Evolutionary conservation across 2,329 filamentous ascomycete genomes (phyloP).

Genomic region (Mycosphaerelloides madeirae): DNA sequence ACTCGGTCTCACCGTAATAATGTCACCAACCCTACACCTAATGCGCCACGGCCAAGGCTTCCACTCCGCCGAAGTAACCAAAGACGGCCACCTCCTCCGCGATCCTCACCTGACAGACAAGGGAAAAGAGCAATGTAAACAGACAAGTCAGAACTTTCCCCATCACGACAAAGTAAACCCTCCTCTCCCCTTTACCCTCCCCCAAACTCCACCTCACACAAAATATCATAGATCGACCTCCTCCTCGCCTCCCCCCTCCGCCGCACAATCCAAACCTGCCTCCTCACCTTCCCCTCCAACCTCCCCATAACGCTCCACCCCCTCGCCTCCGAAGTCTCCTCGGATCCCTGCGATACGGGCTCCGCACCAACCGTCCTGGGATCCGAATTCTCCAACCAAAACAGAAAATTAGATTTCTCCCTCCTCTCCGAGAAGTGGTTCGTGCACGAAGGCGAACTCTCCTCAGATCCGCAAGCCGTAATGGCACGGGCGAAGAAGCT

Average conservation of each 20-base stretch:
- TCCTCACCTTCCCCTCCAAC: conserved; percentile 30
- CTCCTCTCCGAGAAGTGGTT: conserved; percentile 51
- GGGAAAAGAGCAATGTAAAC: conserved; percentile 13
- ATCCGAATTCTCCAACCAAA: neutral
- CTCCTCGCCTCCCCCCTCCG: conserved; percentile 22
- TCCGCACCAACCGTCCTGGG: neutral
- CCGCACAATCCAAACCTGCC: conserved; percentile 23
- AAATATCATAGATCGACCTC: conserved; percentile 13
- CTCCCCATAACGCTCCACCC: conserved; percentile 37
- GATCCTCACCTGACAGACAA: conserved; percentile 22
- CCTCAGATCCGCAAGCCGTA: conserved; percentile 1
- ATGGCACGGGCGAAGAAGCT: conserved; percentile 13
- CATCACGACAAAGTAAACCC: conserved; percentile 16
- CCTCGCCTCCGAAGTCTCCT: conserved; percentile 16
- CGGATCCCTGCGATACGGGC: conserved; percentile 21
- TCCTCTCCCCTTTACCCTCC: conserved; percentile 22
- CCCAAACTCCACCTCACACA: neutral
- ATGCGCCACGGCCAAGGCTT: conserved; percentile 22
- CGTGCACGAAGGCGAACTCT: conserved; percentile 12
- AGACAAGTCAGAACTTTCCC: conserved; percentile 14
- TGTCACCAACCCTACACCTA: conserved; percentile 26
- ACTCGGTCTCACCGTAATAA: no score
- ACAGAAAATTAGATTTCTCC: conserved; percentile 12
- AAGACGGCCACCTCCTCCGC: conserved; percentile 60
- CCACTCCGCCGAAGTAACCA: conserved; percentile 48